phyloP scores from a whole-genome alignment of 495 filamentous ascomycete genomes.

The Melanomma pulvis-pyrius region DNA sequence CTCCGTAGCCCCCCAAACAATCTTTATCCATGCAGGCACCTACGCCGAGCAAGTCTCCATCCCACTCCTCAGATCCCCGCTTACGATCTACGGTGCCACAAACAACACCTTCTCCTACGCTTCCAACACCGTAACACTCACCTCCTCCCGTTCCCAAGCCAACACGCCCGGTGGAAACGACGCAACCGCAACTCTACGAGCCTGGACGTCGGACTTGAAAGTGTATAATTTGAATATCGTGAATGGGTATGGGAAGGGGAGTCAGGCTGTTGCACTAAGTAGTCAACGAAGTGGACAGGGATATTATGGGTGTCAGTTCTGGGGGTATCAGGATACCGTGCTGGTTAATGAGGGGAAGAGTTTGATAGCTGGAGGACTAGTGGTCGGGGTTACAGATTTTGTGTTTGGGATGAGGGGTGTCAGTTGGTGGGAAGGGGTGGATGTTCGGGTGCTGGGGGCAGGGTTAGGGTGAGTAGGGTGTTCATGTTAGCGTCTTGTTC shows the following conservation, averaged over 20 bases:
- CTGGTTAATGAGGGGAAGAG: constrained; percentile 60
- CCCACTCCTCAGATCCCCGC: constrained; percentile 30
- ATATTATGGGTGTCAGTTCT: constrained; percentile 61
- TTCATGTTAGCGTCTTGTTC: too few relatives aligned
- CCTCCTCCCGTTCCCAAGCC: constrained; percentile 49
- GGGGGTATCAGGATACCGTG: constrained; percentile 65
- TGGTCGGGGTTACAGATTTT: constrained; percentile 66
- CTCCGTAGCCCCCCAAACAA: constrained; percentile 53
- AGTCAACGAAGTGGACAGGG: constrained; percentile 57
- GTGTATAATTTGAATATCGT: constrained; percentile 65
- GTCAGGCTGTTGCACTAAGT: constrained; percentile 62
- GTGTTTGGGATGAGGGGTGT: constrained; percentile 64
- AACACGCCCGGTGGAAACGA: constrained; percentile 47
- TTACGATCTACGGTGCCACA: constrained; percentile 66
- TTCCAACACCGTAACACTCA: constrained; percentile 62
- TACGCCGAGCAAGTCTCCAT: constrained; percentile 48
- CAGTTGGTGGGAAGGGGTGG: constrained; percentile 64
- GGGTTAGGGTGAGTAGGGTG: constrained; percentile 46
- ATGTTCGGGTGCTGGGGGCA: constrained; percentile 58
- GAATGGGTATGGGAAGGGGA: constrained; percentile 58
- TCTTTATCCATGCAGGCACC: constrained; percentile 60
- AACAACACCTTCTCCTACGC: constrained; percentile 57
- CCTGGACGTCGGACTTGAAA: constrained; percentile 53
- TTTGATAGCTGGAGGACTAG: constrained; percentile 57
- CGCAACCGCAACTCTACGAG: constrained; percentile 56